A percentile compares a stretch with the other conserved stretches of the same genome.
Evolutionary conservation across 768 basidiomycete genomes (phyloP).

Genomic region (Leucogyrophana mollusca): DNA sequence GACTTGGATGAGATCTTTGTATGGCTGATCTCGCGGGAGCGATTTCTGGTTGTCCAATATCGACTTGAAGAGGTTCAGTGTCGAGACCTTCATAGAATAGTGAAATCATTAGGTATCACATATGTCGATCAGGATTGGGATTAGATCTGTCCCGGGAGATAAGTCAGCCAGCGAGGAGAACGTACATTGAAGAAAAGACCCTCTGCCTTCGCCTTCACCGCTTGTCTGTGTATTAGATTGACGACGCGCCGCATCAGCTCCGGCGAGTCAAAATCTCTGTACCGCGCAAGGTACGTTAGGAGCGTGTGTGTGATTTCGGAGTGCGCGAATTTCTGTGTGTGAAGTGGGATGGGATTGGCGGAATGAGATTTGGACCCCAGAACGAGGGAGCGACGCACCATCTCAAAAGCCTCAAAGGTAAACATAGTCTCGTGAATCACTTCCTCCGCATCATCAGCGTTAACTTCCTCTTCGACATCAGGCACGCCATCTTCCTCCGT

Average conservation of each 20-base stretch:
- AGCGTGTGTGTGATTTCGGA: constrained; percentile 84
- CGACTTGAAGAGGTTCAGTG: constrained; percentile 82
- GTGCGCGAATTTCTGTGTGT: constrained; percentile 80
- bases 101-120: no score
- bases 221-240: constrained; percentile 86
- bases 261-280: constrained; percentile 70
- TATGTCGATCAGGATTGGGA: background rate
- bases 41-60: constrained; percentile 81
- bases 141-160: no score
- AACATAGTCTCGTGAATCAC: constrained; percentile 83
- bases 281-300: constrained; percentile 77
- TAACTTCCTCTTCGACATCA: constrained; percentile 59
- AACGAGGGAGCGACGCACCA: constrained; percentile 45
- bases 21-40: constrained; percentile 73
- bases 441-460: constrained; percentile 55
- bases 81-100: constrained; percentile 88
- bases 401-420: constrained; percentile 89
- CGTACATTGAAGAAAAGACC: constrained; percentile 92
- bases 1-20: constrained; percentile 80
- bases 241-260: constrained; percentile 92
- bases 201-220: constrained; percentile 88
- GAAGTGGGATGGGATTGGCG: background rate
- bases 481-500: constrained; percentile 63
- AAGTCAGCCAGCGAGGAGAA: constrained; percentile 6
- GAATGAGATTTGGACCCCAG: background rate